These are phyloP conservation scores for Fusarium sp. DNA, from an alignment of 2,329 filamentous ascomycete species.

Conservation along the genomic window DNA sequence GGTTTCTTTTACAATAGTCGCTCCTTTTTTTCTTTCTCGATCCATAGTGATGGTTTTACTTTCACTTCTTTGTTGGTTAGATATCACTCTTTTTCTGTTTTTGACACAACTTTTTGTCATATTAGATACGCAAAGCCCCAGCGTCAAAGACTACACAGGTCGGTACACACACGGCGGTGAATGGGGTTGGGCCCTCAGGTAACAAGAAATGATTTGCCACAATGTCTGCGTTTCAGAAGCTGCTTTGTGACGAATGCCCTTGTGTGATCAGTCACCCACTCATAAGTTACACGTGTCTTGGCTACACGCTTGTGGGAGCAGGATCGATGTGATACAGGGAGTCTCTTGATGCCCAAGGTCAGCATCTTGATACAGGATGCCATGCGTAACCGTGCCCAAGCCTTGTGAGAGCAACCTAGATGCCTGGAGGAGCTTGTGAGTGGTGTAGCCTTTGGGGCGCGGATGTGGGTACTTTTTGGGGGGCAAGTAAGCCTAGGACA, in stretches of 20 bases:
- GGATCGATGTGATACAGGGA: conserved; percentile 9
- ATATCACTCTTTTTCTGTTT: conserved; percentile 28
- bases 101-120: not conserved
- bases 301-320: conserved; percentile 15
- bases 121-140: conserved; percentile 24
- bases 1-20: not conserved
- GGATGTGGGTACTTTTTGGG: not conserved
- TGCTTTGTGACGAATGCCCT: not conserved
- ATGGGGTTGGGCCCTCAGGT: not conserved
- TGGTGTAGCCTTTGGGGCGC: not conserved
- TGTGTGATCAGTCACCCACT: conserved; percentile 5
- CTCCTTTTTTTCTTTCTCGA: not conserved
- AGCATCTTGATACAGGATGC: not conserved
- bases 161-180: not conserved
- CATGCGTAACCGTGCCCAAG: not conserved
- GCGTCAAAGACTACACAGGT: not conserved
- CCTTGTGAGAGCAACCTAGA: not conserved
- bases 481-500: not conserved
- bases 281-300: conserved; percentile 17
- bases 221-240: conserved; percentile 6
- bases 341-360: not conserved
- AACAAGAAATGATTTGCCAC: conserved; percentile 13
- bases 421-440: not conserved
- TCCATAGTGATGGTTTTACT: not conserved
- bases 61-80: conserved; percentile 14